A percentile compares a stretch with the other conserved stretches of the same genome.
Conservation (phyloP, 2,329 filamentous ascomycete genomes). For the Diaporthe citri region DNA sequence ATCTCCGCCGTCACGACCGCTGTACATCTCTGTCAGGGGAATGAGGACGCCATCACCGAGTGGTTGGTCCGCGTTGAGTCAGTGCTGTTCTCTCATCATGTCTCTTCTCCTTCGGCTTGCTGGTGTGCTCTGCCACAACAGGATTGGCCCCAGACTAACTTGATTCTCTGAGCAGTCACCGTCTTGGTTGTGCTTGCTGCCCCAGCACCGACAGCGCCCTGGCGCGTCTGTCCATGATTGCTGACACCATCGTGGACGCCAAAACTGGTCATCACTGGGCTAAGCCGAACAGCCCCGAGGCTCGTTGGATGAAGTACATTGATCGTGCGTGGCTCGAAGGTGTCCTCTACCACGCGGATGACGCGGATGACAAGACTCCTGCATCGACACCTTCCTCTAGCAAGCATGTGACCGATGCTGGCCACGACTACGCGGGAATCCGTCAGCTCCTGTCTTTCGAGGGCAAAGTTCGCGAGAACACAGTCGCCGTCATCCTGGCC, state of each 20-base stretch:
- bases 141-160: not conserved
- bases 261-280: slow-evolving; percentile 27
- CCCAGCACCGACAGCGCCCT: not conserved
- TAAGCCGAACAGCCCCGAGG: not conserved
- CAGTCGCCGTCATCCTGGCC: slow-evolving; percentile 30
- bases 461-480: not conserved
- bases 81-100: not conserved
- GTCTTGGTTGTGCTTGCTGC: slow-evolving; percentile 26
- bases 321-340: slow-evolving; percentile 30
- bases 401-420: not conserved
- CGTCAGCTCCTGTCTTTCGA: not conserved
- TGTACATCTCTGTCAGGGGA: not conserved
- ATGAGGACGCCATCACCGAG: not conserved
- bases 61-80: slow-evolving; percentile 34
- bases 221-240: slow-evolving; percentile 31
- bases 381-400: not conserved
- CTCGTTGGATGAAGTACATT: slow-evolving; percentile 17
- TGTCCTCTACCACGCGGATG: slow-evolving; percentile 1
- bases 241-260: slow-evolving; percentile 28
- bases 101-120: not conserved
- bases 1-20: slow-evolving; percentile 26
- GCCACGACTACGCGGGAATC: not conserved
- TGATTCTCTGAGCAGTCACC: slow-evolving; percentile 1
- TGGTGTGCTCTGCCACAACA: not conserved
- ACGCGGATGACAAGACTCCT: no score